These are phyloP conservation scores for Plenodomus biglobosus DNA, from an alignment of 2,329 filamentous ascomycete species.

Conservation along the genomic window DNA sequence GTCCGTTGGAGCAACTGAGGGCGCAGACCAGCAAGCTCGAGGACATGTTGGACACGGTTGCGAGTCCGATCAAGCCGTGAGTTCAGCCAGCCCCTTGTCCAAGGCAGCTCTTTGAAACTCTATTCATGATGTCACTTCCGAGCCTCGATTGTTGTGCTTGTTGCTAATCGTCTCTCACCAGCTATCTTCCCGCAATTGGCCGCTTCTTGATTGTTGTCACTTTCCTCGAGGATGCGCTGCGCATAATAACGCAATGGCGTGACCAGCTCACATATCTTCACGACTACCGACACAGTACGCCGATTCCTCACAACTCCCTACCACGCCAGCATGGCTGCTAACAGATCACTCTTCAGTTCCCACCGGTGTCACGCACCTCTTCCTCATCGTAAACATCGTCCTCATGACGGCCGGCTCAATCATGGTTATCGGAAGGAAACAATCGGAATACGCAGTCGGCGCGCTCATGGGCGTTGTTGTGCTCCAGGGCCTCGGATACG, in stretches of 20 bases:
- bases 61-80: constrained; percentile 94
- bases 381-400: constrained; percentile 86
- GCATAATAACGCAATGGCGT: constrained; percentile 96
- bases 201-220: constrained; percentile 98
- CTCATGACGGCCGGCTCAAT: constrained; percentile 81
- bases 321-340: constrained; percentile 15
- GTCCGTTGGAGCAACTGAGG: constrained; percentile 82
- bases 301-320: neutral
- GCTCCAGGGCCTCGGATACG: constrained; percentile 92
- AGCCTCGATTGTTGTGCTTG: constrained; percentile 7
- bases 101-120: too few relatives aligned
- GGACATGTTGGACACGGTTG: constrained; percentile 81
- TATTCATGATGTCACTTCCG: neutral
- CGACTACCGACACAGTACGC: constrained; percentile 85
- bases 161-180: constrained; percentile 47
- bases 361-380: constrained; percentile 82
- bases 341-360: constrained; percentile 64
- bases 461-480: constrained; percentile 90
- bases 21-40: constrained; percentile 98
- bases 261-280: constrained; percentile 92
- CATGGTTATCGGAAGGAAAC: constrained; percentile 87
- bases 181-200: constrained; percentile 91
- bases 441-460: constrained; percentile 88
- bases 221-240: constrained; percentile 92
- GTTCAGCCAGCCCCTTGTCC: too few relatives aligned